Base-by-base conservation (phyloP, 1,284 basidiomycete genomes). In the Melampsora americana region DNA sequence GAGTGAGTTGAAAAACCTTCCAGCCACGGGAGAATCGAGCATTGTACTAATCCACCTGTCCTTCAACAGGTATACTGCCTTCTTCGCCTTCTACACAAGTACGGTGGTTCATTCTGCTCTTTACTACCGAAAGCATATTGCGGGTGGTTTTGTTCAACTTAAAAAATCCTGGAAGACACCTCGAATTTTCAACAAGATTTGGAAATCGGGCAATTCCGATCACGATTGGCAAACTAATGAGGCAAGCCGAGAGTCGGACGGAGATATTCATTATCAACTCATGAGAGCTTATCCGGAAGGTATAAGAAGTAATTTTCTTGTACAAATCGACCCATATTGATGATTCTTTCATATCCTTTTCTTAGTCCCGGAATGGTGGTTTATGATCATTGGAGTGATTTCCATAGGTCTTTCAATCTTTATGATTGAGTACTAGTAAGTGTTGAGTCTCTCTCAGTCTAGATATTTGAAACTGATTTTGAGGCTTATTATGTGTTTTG, bases 111-210 rank as follows among this genome's bases (percentile, higher is more conserved):
- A 85, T 69, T 80, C 83, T 12, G 70, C 81, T 61, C 80, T 86
- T 4, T 85, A 83, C 79, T 84, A 85, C 80, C 81, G 85, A 1
- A 81, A 81, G 28, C 83, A 85, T 66, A 83, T 86, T 70, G 72
- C 1, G 78, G 79, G 30, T 83, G 84, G 9, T 83, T 85, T 80
- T 79, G 78, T 9, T 56, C 11, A 4, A n/a, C 26, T 23, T 56
- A 26, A 3, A 30, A 62, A 28, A 30, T 35, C 26, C 1, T 56
- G 60, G 5, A 30, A 35, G 11, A 30, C 1, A 6, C 11, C 5
- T 20, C 9, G 1, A 28, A 18, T 62, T 62, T 28, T 35, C 18
- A 62, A 35, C 30, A 30, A 20, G 18, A 18, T 62, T 35, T 20
- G 60, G 60, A 20, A 16, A 28, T 12, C 16, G 30, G 32, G 44